phyloP scores from a whole-genome alignment of 2,329 filamentous ascomycete genomes.

The Nemania serpens region DNA sequence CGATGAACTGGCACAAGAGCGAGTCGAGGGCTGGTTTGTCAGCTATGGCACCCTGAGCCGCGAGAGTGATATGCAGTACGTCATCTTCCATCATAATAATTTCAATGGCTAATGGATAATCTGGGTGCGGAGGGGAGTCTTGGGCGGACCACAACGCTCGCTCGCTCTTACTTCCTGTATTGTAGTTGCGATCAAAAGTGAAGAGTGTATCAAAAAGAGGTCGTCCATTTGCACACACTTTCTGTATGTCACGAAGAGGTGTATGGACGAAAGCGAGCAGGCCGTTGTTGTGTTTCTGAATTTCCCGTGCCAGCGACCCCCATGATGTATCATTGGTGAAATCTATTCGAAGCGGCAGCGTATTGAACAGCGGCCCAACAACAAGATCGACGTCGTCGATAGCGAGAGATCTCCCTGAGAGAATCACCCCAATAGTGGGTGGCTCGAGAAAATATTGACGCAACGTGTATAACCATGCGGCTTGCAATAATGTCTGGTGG shows the following conservation, averaged over 20 bases:
- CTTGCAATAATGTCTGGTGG: slow-evolving; percentile 78
- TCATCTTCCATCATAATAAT: slow-evolving; percentile 58
- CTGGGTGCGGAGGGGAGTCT: slow-evolving; percentile 55
- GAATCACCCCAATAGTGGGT: slow-evolving; percentile 71
- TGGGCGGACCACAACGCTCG: slow-evolving; percentile 58
- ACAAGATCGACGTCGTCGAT: slow-evolving; percentile 67
- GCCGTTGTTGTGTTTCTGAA: slow-evolving; percentile 72
- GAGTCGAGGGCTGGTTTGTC: slow-evolving; percentile 38
- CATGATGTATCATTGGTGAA: slow-evolving; percentile 56
- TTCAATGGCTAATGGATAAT: slow-evolving; percentile 81
- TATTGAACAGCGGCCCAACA: slow-evolving; percentile 89
- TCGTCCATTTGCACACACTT: slow-evolving; percentile 68
- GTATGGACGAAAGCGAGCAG: slow-evolving; percentile 78
- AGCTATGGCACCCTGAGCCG: slow-evolving; percentile 55
- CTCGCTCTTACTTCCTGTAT: slow-evolving; percentile 34
- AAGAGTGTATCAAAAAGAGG: slow-evolving; percentile 81
- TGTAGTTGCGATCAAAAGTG: slow-evolving; percentile 69
- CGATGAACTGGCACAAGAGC: slow-evolving; percentile 49
- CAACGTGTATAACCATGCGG: slow-evolving; percentile 71
- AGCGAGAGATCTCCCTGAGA: slow-evolving; percentile 77
- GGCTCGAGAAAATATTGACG: slow-evolving; percentile 52
- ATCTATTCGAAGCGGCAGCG: slow-evolving; percentile 70
- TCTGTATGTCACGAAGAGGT: slow-evolving; percentile 77
- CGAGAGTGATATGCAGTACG: slow-evolving; percentile 61
- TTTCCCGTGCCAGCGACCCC: slow-evolving; percentile 62